Evolutionary conservation across 1,284 basidiomycete species (phyloP), one percentile per base, ranked within the genome.

Genomic region (Gomphus bonarii): DNA sequence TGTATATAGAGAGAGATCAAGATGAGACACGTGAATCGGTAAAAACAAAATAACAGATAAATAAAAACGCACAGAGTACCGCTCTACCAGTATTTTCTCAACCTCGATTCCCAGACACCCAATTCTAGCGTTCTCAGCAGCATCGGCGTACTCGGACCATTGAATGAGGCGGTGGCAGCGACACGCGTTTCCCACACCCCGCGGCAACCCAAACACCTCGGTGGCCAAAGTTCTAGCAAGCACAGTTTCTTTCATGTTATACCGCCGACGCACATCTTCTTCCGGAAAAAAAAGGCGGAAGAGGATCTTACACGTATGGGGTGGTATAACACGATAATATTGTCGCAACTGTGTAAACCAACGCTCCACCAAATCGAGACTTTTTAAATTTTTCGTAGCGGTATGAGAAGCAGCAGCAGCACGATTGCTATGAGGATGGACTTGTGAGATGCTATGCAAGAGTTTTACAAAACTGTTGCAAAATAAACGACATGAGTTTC

Each of bases 221-320:
- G 77, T 68, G 1, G 75, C 73, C 0, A 94, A 72, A 31, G 75
- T 68, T 7, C 68, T 66, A 0, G 78, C 78, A n/a, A 94, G 73
- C n/a, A 68, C 73, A 5, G 72, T 71, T 70, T 94, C 91, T 64
- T 87, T 81, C 64, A 93, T 72, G 18, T 81, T 80, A 62, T 89
- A 94, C 64, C 82, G 82, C 31, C 91, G 73, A 31, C 77, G 69
- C 0, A 72, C 63, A 58, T 92, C 89, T 58, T 89, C 81, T 57
- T 92, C 82, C 0, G 91, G 91, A 65, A 92, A 92, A n/a, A 94
- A 70, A 2, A 92, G 67, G 1, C 82, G 79, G 64, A 93, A 84
- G 33, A 90, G 67, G 1, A 71, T 73, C 10, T 71, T 66, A n/a
- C 77, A 74, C 10, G 78, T 79, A 11, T 73, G 72, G 0, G 68